Conservation (phyloP, 1,284 basidiomycete genomes). For the Irpex rosettiformis region DNA sequence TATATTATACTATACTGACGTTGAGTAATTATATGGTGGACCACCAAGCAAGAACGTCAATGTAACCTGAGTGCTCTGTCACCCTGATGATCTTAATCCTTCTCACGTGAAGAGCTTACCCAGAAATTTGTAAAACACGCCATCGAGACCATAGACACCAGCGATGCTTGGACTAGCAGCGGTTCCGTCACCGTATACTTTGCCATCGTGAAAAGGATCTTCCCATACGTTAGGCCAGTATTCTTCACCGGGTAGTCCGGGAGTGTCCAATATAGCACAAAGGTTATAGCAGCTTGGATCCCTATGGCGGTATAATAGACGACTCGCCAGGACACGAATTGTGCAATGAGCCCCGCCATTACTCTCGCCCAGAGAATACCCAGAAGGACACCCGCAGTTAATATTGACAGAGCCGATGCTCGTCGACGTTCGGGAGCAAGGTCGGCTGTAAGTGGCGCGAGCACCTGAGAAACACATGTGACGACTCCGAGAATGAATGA, state of each 20-base stretch:
- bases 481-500: conserved; percentile 44
- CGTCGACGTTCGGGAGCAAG: conserved; percentile 45
- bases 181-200: conserved; percentile 48
- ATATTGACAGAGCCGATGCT: conserved; percentile 47
- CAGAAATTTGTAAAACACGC: conserved; percentile 43
- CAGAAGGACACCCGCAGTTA: conserved; percentile 45
- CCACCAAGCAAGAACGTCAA: conserved; percentile 51
- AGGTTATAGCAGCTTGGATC: conserved; percentile 33
- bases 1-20: conserved; percentile 24
- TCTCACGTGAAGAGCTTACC: conserved; percentile 23
- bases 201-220: conserved; percentile 45
- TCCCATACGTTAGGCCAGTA: conserved; percentile 36
- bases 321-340: conserved; percentile 43
- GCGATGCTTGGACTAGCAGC: conserved; percentile 42
- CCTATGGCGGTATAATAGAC: conserved; percentile 46
- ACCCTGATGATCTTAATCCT: background rate
- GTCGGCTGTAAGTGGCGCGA: conserved; percentile 53
- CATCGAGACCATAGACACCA: conserved; percentile 40
- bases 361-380: conserved; percentile 49
- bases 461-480: conserved; percentile 40
- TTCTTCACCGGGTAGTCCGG: conserved; percentile 52
- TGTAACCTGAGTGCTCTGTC: conserved; percentile 37
- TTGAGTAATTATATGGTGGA: conserved; percentile 43
- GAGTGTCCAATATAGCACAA: conserved; percentile 39
- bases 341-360: conserved; percentile 43